Evolutionary conservation across 2,329 filamentous ascomycete genomes (phyloP).

Genomic region (Zymoseptoria crescenta): DNA sequence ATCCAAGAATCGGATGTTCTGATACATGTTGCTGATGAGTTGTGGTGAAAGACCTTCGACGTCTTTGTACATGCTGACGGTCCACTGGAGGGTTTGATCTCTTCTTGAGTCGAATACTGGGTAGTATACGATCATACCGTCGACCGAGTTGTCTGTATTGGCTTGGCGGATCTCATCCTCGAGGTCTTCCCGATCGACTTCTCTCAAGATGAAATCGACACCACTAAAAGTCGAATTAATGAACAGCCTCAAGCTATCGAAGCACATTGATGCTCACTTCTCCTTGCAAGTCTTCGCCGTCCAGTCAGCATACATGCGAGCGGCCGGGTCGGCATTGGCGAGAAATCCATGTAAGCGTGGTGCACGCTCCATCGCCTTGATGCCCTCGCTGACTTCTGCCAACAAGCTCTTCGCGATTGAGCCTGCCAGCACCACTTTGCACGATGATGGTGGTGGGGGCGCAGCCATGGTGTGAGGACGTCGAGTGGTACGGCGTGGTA

Average conservation of each 20-base stretch:
- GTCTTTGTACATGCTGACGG: conserved; percentile 82
- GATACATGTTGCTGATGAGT: conserved; percentile 99
- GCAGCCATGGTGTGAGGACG: not conserved
- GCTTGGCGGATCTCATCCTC: conserved; percentile 82
- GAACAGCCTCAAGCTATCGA: not conserved
- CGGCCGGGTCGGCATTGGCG: conserved; percentile 83
- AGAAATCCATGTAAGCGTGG: conserved; percentile 86
- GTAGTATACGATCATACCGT: conserved; percentile 96
- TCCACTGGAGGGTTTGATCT: conserved; percentile 93
- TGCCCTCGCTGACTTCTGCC: conserved; percentile 65
- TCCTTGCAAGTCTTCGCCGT: conserved; percentile 93
- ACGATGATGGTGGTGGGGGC: conserved; percentile 38
- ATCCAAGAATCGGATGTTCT: conserved; percentile 93
- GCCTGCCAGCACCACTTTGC: conserved; percentile 87
- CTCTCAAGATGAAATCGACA: conserved; percentile 79
- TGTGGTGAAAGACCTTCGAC: conserved; percentile 91
- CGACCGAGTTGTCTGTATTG: conserved; percentile 68
- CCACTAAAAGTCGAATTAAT: conserved; percentile 44
- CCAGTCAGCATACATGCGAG: conserved; percentile 91
- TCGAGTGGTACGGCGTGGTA: not conserved
- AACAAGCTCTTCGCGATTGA: conserved; percentile 78
- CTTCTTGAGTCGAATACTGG: conserved; percentile 88
- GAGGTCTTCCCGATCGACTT: conserved; percentile 76
- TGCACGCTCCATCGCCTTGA: conserved; percentile 62
- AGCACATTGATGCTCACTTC: conserved; percentile 58